A percentile compares a stretch with the other conserved stretches of the same genome.
Evolutionary conservation across 257 asterid genomes (phyloP).

Genomic region (Euphrasia confusa): DNA sequence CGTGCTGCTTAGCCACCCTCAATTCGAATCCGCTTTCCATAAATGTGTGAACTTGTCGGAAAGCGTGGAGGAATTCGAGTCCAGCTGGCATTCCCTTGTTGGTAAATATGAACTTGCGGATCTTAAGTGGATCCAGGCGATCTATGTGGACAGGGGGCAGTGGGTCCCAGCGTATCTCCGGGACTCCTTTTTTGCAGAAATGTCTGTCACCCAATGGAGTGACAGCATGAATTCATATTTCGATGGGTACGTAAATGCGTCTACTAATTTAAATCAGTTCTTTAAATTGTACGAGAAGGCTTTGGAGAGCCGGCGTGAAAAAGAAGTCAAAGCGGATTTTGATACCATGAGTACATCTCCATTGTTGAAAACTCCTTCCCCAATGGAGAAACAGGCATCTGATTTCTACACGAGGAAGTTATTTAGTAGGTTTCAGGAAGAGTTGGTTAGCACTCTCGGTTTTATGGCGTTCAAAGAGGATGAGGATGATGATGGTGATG

Average conservation of each 20-base stretch:
- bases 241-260: constrained; percentile 94
- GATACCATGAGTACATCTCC: constrained; percentile 73
- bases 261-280: constrained; percentile 81
- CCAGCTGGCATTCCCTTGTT: constrained; percentile 77
- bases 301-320: constrained; percentile 91
- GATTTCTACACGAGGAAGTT: constrained; percentile 26
- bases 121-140: constrained; percentile 70
- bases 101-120: constrained; percentile 65
- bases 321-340: constrained; percentile 93
- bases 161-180: constrained; percentile 96
- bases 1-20: constrained; percentile 65
- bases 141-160: constrained; percentile 66
- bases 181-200: constrained; percentile 87
- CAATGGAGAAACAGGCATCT: constrained; percentile 98
- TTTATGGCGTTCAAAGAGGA: no score
- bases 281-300: constrained; percentile 91
- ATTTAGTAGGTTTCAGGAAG: no score
- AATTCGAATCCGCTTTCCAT: constrained; percentile 75
- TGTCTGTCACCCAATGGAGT: constrained; percentile 79
- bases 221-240: constrained; percentile 94
- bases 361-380: constrained; percentile 83
- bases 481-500: constrained; percentile 22
- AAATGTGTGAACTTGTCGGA: constrained; percentile 87
- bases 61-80: constrained; percentile 70
- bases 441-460: no score